Conservation (phyloP, 1,284 basidiomycete species). For the Retiboletus flavoniger region DNA sequence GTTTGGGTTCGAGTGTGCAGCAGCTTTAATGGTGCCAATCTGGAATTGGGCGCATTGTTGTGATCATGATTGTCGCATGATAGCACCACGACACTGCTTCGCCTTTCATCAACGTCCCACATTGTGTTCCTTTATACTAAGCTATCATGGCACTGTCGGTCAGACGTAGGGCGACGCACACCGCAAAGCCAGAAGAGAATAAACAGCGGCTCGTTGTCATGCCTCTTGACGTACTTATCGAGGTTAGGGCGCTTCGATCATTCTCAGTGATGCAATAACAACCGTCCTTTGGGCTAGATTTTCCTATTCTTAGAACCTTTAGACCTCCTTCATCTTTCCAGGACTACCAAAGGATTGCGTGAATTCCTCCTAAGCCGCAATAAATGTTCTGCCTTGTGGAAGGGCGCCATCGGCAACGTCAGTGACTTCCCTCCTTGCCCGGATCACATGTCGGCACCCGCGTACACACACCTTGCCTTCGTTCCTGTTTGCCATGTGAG, state of each 20-base stretch:
- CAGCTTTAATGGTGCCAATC: too few relatives aligned
- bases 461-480: constrained; percentile 39
- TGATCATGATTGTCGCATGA: too few relatives aligned
- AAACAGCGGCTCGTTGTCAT: constrained; percentile 5
- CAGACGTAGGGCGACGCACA: neutral
- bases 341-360: constrained; percentile 40
- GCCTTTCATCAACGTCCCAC: too few relatives aligned
- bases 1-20: too few relatives aligned
- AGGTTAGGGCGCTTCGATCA: constrained; percentile 12
- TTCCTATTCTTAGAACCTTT: constrained; percentile 36
- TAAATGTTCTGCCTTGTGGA: constrained; percentile 37
- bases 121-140: neutral
- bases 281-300: constrained; percentile 26
- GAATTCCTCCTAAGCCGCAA: constrained; percentile 36
- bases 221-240: constrained; percentile 18
- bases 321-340: constrained; percentile 42
- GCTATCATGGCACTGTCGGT: constrained; percentile 1
- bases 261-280: neutral
- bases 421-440: constrained; percentile 40
- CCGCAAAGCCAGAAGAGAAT: neutral
- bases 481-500: constrained; percentile 41
- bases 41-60: too few relatives aligned
- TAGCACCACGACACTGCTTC: neutral
- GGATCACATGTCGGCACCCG: constrained; percentile 36
- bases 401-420: constrained; percentile 28